These are phyloP conservation scores for Acorus gramineus DNA, from an alignment of 106 monocot species.

Conservation along the genomic window DNA sequence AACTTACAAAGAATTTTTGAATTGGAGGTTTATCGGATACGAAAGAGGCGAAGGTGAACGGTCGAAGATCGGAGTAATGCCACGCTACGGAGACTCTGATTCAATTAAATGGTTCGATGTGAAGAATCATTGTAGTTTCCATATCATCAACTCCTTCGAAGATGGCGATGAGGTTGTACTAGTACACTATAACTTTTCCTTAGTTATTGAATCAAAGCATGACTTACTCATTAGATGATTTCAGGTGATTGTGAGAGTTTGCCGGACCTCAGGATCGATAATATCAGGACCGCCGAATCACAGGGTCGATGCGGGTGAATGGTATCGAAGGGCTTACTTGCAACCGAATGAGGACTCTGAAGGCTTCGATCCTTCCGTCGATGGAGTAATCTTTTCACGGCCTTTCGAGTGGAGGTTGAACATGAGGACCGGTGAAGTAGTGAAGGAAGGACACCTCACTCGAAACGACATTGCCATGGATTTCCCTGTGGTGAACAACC, in stretches of 20 bases:
- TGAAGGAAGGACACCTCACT: conserved; percentile 16
- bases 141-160: too few species aligned
- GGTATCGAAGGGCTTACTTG: conserved; percentile 16
- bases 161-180: too few species aligned
- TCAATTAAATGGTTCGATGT: too few species aligned
- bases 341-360: conserved; percentile 6
- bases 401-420: conserved; percentile 21
- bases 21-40: too few species aligned
- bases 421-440: conserved; percentile 7
- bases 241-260: not conserved
- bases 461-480: conserved; percentile 13
- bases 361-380: conserved; percentile 12
- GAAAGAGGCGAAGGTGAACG: too few species aligned
- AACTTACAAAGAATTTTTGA: too few species aligned
- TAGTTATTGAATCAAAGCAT: too few species aligned
- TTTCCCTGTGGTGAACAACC: conserved; percentile 15
- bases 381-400: conserved; percentile 14
- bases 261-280: conserved; percentile 3
- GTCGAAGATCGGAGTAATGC: too few species aligned
- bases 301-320: not conserved
- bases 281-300: conserved; percentile 7
- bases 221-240: too few species aligned
- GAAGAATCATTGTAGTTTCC: too few species aligned
- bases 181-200: too few species aligned
- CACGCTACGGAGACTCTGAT: too few species aligned